A percentile compares a stretch with the other conserved stretches of the same genome.
These are phyloP conservation scores for Scedosporium aurantiacum DNA, from an alignment of 2,329 filamentous ascomycete genomes.

Conservation along the genomic window DNA sequence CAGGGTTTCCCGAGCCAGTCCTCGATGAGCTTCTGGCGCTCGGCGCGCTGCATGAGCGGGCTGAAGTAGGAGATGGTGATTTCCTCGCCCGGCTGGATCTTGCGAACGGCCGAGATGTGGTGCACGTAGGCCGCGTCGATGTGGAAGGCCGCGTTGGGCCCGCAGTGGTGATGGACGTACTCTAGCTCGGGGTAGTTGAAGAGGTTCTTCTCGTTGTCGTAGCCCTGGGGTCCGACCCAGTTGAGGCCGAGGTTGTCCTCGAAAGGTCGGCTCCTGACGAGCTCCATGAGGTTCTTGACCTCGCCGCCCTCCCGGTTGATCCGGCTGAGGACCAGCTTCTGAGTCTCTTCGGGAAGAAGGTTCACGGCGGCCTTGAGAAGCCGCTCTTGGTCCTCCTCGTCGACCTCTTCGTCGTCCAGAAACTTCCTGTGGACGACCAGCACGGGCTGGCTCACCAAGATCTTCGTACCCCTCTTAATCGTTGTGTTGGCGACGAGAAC, in stretches of 20 bases:
- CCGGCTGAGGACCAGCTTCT: conserved; percentile 2
- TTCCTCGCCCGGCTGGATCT: conserved; percentile 30
- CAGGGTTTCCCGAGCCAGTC: conserved; percentile 29
- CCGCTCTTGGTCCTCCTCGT: conserved; percentile 1
- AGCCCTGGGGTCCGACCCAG: conserved; percentile 1
- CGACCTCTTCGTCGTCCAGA: conserved; percentile 3
- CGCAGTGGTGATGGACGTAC: conserved; percentile 25
- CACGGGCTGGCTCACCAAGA: conserved; percentile 1
- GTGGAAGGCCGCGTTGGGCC: conserved; percentile 32
- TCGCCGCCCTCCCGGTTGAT: neutral
- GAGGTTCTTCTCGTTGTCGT: conserved; percentile 4
- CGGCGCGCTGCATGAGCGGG: conserved; percentile 13
- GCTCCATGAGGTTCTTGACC: conserved; percentile 3
- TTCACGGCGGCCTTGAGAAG: conserved; percentile 3
- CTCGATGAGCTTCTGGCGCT: conserved; percentile 18
- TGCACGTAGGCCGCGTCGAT: conserved; percentile 28
- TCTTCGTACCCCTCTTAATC: conserved; percentile 11
- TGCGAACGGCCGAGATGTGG: conserved; percentile 25
- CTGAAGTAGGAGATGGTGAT: conserved; percentile 32
- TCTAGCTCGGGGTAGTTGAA: conserved; percentile 1
- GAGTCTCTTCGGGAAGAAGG: conserved; percentile 3
- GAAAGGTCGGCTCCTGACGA: conserved; percentile 1
- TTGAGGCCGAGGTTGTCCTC: conserved; percentile 1
- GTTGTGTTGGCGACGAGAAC: conserved; percentile 16
- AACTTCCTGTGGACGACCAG: conserved; percentile 4